These are phyloP conservation scores for Aureobasidium subglaciale DNA, from an alignment of 2,329 filamentous ascomycete species.

Conservation along the genomic window DNA sequence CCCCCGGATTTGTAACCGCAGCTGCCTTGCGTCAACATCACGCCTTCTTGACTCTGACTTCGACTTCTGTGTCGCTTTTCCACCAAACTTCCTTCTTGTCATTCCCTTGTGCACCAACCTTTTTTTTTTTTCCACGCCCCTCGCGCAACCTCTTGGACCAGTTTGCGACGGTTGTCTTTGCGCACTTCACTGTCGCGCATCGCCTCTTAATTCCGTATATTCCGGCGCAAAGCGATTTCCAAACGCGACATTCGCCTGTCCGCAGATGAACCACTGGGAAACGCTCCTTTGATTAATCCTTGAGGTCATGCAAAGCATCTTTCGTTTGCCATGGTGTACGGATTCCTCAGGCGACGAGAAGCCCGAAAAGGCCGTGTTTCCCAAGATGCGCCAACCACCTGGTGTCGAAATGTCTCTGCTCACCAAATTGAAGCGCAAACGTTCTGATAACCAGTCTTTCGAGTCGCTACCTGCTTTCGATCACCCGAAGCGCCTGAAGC, in stretches of 20 bases:
- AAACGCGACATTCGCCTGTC: neutral
- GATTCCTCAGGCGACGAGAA: constrained; percentile 35
- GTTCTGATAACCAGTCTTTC: constrained; percentile 42
- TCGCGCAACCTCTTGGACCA: neutral
- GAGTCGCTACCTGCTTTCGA: constrained; percentile 21
- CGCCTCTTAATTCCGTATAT: neutral
- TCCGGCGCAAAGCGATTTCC: constrained; percentile 4
- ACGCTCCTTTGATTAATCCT: neutral
- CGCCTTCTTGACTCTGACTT: constrained; percentile 8
- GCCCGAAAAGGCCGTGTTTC: constrained; percentile 35
- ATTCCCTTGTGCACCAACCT: neutral
- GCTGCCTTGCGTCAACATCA: constrained; percentile 13
- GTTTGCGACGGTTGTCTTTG: constrained; percentile 2
- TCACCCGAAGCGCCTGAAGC: constrained; percentile 26
- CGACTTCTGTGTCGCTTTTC: neutral
- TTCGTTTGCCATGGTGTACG: constrained; percentile 43
- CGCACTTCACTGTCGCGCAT: constrained; percentile 12
- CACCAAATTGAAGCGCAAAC: constrained; percentile 53
- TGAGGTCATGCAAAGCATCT: constrained; percentile 42
- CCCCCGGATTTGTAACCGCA: constrained; percentile 7
- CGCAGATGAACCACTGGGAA: constrained; percentile 4
- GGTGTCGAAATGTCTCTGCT: constrained; percentile 41
- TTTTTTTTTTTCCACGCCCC: neutral
- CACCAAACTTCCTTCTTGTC: constrained; percentile 1
- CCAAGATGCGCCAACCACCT: constrained; percentile 37